Percentiles rank a stretch among this genome's conserved stretches.
Evolutionary conservation across 768 basidiomycete species (phyloP).

Genomic region (Termitomyces heimii): DNA sequence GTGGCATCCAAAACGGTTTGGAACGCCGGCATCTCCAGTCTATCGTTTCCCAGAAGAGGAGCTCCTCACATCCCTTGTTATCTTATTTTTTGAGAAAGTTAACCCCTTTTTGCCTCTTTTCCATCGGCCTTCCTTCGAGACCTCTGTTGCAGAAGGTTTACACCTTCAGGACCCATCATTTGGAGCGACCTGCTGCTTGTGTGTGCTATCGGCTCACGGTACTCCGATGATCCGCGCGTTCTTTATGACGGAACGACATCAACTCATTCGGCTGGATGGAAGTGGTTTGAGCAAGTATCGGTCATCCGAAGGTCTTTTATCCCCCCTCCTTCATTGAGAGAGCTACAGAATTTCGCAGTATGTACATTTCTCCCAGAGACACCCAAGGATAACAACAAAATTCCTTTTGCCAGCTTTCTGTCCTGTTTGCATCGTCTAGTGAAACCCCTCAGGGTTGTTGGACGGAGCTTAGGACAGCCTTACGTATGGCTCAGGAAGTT

Average conservation of each 20-base stretch:
- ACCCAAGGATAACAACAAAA: not conserved
- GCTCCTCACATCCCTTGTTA: constrained; percentile 47
- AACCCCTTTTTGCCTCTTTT: constrained; percentile 61
- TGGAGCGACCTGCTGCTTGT: constrained; percentile 49
- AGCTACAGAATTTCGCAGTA: constrained; percentile 67
- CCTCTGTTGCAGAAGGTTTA: constrained; percentile 37
- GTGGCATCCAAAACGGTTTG: constrained; percentile 27
- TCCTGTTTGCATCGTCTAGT: constrained; percentile 42
- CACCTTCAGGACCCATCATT: constrained; percentile 49
- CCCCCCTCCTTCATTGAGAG: constrained; percentile 55
- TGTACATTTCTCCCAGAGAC: constrained; percentile 21
- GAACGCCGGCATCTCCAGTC: constrained; percentile 15
- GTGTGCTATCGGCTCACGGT: constrained; percentile 61
- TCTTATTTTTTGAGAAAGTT: constrained; percentile 56
- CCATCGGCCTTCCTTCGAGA: constrained; percentile 66
- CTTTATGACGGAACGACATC: constrained; percentile 38
- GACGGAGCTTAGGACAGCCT: constrained; percentile 59
- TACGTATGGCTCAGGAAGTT: constrained; percentile 70
- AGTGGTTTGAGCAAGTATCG: constrained; percentile 62
- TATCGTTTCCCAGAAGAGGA: constrained; percentile 49
- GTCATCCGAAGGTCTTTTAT: constrained; percentile 55
- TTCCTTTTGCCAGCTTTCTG: constrained; percentile 32
- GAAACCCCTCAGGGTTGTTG: constrained; percentile 50
- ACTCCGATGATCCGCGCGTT: constrained; percentile 58
- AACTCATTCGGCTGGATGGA: constrained; percentile 49